Evolutionary conservation across 352 stramenopile species (phyloP).

Genomic region (Globisporangium viniferum): DNA sequence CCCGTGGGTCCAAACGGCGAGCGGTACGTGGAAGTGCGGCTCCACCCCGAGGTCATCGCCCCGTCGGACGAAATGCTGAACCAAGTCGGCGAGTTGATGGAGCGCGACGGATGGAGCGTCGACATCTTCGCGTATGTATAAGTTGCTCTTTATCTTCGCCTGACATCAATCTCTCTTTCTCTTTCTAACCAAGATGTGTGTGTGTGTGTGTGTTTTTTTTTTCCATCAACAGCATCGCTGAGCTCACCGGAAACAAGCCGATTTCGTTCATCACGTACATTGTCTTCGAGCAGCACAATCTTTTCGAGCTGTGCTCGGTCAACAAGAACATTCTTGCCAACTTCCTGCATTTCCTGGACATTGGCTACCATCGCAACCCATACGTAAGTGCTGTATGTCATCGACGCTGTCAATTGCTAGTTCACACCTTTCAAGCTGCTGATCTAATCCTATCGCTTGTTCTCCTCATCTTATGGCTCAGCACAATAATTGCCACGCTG

Average conservation of each 20-base stretch:
- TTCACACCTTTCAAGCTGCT: background rate
- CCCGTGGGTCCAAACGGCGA: constrained; percentile 18
- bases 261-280: constrained; percentile 85
- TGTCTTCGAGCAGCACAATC: constrained; percentile 80
- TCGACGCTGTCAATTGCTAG: background rate
- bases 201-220: background rate
- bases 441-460: background rate
- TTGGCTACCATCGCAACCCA: constrained; percentile 76
- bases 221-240: constrained; percentile 38
- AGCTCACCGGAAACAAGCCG: constrained; percentile 61
- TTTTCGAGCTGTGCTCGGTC: constrained; percentile 69
- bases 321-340: constrained; percentile 77
- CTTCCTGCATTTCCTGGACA: constrained; percentile 78
- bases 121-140: constrained; percentile 63
- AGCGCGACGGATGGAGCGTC: constrained; percentile 70
- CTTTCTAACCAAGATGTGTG: background rate
- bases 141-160: background rate
- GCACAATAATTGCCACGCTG: constrained; percentile 81
- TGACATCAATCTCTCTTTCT: too few relatives aligned
- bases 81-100: constrained; percentile 64
- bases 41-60: constrained; percentile 60
- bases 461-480: constrained; percentile 13
- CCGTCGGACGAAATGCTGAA: constrained; percentile 65
- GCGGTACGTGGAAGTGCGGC: constrained; percentile 38
- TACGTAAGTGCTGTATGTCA: constrained; percentile 45